Conservation (phyloP, 495 filamentous ascomycete genomes). For the Penicillium bovifimosum region DNA sequence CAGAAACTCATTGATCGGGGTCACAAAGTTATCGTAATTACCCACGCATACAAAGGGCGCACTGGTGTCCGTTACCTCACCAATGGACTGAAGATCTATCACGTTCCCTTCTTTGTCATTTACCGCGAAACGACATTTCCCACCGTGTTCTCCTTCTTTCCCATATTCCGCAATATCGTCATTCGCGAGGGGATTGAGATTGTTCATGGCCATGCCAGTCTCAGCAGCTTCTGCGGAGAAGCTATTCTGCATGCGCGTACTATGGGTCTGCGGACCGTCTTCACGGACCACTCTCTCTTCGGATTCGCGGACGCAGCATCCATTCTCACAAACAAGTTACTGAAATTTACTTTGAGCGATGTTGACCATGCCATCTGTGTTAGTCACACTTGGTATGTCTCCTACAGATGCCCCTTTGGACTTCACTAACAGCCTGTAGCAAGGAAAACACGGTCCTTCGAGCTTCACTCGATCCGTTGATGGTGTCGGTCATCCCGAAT, state of each 20-base stretch:
- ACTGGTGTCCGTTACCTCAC: conserved; percentile 95
- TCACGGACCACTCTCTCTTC: conserved; percentile 97
- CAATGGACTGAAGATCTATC: conserved; percentile 96
- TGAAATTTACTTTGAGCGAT: conserved; percentile 94
- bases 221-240: conserved; percentile 90
- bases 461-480: conserved; percentile 88
- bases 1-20: conserved; percentile 91
- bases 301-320: conserved; percentile 95
- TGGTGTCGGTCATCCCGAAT: conserved; percentile 97
- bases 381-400: conserved; percentile 82
- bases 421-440: conserved; percentile 38
- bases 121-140: conserved; percentile 94
- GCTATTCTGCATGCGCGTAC: conserved; percentile 92
- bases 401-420: background rate
- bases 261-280: conserved; percentile 92
- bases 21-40: conserved; percentile 97
- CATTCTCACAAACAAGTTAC: conserved; percentile 91
- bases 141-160: conserved; percentile 97
- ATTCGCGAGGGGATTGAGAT: conserved; percentile 93
- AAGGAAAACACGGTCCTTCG: conserved; percentile 98
- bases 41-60: conserved; percentile 88
- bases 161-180: conserved; percentile 91
- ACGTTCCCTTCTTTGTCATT: conserved; percentile 92
- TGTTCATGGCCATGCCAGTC: conserved; percentile 89
- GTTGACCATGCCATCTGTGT: conserved; percentile 98